Conservation (phyloP, 345 rosid species). For the Kandelia obovata region DNA sequence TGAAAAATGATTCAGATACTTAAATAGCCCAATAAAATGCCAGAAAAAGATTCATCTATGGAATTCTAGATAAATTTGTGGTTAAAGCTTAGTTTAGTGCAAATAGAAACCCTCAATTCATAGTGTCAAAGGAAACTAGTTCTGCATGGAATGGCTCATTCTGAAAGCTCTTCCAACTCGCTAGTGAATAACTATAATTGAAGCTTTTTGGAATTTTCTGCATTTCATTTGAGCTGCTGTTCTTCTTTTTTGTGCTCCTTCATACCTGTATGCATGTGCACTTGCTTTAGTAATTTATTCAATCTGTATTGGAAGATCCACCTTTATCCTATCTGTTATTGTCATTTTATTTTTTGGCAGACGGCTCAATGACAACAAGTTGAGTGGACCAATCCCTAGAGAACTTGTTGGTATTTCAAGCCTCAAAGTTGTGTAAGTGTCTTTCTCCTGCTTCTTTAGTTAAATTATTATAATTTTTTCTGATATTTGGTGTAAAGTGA, state of each 20-base stretch:
- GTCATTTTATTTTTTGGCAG: slow-evolving; percentile 27
- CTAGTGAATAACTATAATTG: not conserved
- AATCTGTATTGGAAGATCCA: not conserved
- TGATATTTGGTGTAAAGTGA: not conserved
- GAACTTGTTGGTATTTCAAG: slow-evolving; percentile 44
- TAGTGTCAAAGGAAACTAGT: not conserved
- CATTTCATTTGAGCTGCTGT: not conserved
- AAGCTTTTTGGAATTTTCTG: not conserved
- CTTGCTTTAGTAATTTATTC: not conserved
- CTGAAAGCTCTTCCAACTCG: not conserved
- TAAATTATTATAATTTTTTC: not conserved
- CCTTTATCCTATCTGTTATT: not conserved
- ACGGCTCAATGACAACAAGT: slow-evolving; percentile 48
- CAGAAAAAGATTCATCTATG: too few relatives aligned
- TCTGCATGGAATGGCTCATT: not conserved
- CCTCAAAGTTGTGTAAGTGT: slow-evolving; percentile 57
- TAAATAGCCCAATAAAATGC: not conserved
- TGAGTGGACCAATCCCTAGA: slow-evolving; percentile 55
- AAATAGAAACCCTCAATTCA: not conserved
- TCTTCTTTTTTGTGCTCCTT: not conserved
- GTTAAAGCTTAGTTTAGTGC: too few relatives aligned
- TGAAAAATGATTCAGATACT: not conserved
- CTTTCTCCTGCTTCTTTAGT: not conserved
- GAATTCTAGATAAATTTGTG: too few relatives aligned
- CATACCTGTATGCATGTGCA: not conserved